Evolutionary conservation across 2,329 filamentous ascomycete species (phyloP).

Genomic region (Colletotrichum sp.): DNA sequence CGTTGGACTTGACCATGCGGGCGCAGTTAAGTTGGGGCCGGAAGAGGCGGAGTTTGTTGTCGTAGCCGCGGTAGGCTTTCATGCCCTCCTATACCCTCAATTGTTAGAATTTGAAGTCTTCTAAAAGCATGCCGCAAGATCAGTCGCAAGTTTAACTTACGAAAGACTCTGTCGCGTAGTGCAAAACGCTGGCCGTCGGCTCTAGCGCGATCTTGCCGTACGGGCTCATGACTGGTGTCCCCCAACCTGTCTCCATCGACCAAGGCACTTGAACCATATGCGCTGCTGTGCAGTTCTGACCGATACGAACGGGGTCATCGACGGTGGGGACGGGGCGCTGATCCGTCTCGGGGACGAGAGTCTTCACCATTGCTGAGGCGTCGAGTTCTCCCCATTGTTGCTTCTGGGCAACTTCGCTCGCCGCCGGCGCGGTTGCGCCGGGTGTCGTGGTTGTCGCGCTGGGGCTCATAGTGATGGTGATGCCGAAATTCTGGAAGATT

Average conservation of each 20-base stretch:
- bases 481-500: neutral
- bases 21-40: constrained; percentile 66
- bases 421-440: neutral
- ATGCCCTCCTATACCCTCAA: constrained; percentile 53
- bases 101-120: neutral
- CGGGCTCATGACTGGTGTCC: constrained; percentile 66
- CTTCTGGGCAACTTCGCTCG: constrained; percentile 22
- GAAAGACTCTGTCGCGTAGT: constrained; percentile 81
- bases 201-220: constrained; percentile 71
- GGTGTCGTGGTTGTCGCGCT: neutral
- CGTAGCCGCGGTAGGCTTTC: constrained; percentile 75
- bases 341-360: constrained; percentile 37
- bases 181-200: constrained; percentile 71
- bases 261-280: constrained; percentile 73
- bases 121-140: too few species aligned
- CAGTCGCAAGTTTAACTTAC: neutral
- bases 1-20: constrained; percentile 53
- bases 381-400: constrained; percentile 63
- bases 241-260: constrained; percentile 67
- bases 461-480: neutral
- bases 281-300: constrained; percentile 43
- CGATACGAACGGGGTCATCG: neutral
- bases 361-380: constrained; percentile 69
- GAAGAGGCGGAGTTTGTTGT: constrained; percentile 70
- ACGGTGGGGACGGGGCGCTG: neutral